Evolutionary conservation across 2,329 filamentous ascomycete species (phyloP), one percentile per base, ranked within the genome.

Genomic region (Sporothrix curviconia): DNA sequence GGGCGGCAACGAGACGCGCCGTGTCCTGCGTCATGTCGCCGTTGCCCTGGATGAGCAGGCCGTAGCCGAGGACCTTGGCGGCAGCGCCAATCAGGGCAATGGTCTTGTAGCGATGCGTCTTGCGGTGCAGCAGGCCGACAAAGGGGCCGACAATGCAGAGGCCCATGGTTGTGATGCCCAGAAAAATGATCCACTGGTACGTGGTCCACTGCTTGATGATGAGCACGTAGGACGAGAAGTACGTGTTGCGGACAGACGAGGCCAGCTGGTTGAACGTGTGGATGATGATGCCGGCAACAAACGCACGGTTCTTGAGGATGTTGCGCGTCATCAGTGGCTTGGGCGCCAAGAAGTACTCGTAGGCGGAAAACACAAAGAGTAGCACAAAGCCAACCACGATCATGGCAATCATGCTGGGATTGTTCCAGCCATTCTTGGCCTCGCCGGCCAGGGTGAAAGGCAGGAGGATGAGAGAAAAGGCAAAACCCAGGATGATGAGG

Each of bases 201-300:
- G 58, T 60, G 1, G 58, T 60, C 58, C 58, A 60, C 17, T 75
- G 72, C 62, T 84, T 82, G 5, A 86, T 83, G 17, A 86, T 81
- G 50, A 83, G 75, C n/a, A 86, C 76, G 67, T 85, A 86, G 12
- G 81, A 85, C 64, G 81, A 81, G 63, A 85, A 83, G 71, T 86
- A 87, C 2, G 84, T 60, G 61, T 71, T 72, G 53, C 70, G 68
- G n/a, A 68, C 64, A 0, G 66, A 59, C 6, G 70, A 72, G 55
- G 55, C 51, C 17, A 55, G 83, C 62, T 84, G 83, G n/a, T 86
- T 78, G 25, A 83, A 85, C 61, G 85, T 79, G 67, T 86, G 86
- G 68, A 85, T 87, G 14, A 83, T 82, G 77, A 85, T 80, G 22
- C 83, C 84, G 7, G 79, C 82, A 47, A 84, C 73, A 25, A 86